These are phyloP conservation scores for Sporisorium iseilematis-ciliati DNA, from an alignment of 1,284 basidiomycete genomes.

Conservation along the genomic window DNA sequence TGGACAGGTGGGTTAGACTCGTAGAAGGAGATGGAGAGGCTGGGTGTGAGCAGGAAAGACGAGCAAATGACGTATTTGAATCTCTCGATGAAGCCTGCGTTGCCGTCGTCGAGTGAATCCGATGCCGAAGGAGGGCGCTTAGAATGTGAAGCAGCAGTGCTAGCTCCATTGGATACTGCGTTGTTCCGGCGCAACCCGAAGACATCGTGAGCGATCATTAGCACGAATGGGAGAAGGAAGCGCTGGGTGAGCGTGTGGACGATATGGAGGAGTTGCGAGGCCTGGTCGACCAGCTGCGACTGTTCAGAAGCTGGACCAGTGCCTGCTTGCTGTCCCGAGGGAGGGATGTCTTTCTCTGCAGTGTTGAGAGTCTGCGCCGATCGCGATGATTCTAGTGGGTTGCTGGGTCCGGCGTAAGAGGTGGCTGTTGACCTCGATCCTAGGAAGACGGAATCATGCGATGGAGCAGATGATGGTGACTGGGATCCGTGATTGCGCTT, in stretches of 20 bases:
- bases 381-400: neutral
- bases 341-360: neutral
- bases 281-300: neutral
- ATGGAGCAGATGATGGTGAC: neutral
- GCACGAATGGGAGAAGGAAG: slow-evolving; percentile 11
- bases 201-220: slow-evolving; percentile 12
- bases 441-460: neutral
- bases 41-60: slow-evolving; percentile 64
- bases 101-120: neutral
- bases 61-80: slow-evolving; percentile 67
- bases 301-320: neutral
- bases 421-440: neutral
- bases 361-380: neutral
- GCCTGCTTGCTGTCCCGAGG: neutral
- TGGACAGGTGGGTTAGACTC: slow-evolving; percentile 33
- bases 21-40: slow-evolving; percentile 67
- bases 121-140: neutral
- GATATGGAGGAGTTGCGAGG: slow-evolving; percentile 2
- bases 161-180: neutral
- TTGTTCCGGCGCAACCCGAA: slow-evolving; percentile 1
- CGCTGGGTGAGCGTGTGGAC: slow-evolving; percentile 7
- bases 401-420: neutral
- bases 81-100: slow-evolving; percentile 54
- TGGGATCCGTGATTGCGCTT: neutral
- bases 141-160: too few relatives aligned